phyloP scores from a whole-genome alignment of 371 early-diverging fungal genomes.

The Mortierella sp. region DNA sequence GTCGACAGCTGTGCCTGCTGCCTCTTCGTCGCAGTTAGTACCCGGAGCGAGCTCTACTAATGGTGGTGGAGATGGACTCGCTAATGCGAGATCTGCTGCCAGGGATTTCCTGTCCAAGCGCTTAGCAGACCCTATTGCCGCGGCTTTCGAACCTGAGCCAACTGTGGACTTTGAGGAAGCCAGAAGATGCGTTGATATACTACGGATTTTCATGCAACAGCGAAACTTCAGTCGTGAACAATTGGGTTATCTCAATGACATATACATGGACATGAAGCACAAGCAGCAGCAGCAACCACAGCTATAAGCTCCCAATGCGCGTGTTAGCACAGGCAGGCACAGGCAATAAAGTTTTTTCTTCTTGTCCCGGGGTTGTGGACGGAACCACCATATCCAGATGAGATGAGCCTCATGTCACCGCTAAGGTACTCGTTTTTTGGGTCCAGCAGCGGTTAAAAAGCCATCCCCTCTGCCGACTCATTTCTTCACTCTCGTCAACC shows the following conservation, averaged over 20 bases:
- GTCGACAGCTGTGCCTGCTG: background rate
- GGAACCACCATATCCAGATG: background rate
- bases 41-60: constrained; percentile 1
- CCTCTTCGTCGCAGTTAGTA: background rate
- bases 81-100: constrained; percentile 8
- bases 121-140: constrained; percentile 25
- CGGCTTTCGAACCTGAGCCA: constrained; percentile 30
- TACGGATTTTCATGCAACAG: constrained; percentile 46
- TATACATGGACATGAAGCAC: constrained; percentile 25
- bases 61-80: background rate
- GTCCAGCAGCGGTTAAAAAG: constrained; percentile 11
- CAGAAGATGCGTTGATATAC: constrained; percentile 20
- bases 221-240: constrained; percentile 23
- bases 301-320: background rate
- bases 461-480: background rate
- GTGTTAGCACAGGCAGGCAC: background rate
- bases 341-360: background rate
- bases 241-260: constrained; percentile 16
- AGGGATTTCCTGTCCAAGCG: constrained; percentile 16
- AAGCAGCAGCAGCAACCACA: constrained; percentile 12
- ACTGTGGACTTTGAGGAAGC: constrained; percentile 36
- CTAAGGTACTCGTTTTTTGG: constrained; percentile 44
- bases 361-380: no score
- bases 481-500: background rate
- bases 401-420: constrained; percentile 18